Percentiles rank a stretch among this genome's conserved stretches.
phyloP scores from a whole-genome alignment of 192 early-diverging fungal genomes.

The Podila verticillata region DNA sequence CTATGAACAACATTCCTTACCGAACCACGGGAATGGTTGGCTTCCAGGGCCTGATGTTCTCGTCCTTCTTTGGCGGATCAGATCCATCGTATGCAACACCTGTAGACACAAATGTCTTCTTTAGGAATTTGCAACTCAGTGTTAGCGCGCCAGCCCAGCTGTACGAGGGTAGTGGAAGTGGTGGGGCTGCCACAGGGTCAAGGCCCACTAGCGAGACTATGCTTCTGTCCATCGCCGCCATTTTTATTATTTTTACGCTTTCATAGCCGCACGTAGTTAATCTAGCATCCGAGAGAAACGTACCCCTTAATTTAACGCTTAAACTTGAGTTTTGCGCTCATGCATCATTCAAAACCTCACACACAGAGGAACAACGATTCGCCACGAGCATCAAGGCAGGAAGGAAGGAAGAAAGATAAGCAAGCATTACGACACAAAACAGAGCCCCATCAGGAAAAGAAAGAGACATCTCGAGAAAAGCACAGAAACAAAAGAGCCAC shows the following conservation, averaged over 20 bases:
- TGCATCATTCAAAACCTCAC: too few relatives aligned
- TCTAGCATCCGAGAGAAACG: too few relatives aligned
- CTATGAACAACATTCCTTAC: constrained; percentile 50
- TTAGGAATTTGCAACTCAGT: constrained; percentile 56
- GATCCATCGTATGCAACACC: constrained; percentile 49
- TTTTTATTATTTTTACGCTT: constrained; percentile 7
- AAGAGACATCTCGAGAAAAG: too few relatives aligned
- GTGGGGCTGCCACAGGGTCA: not conserved
- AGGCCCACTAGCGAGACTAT: not conserved
- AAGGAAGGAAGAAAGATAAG: too few relatives aligned
- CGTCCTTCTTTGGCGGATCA: constrained; percentile 64
- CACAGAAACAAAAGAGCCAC: not conserved
- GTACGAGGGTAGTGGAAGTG: constrained; percentile 28
- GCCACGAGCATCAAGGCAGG: too few relatives aligned
- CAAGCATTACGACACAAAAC: too few relatives aligned
- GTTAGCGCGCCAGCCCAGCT: constrained; percentile 50
- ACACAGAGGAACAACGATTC: too few relatives aligned
- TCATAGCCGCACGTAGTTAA: not conserved
- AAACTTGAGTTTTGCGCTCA: too few relatives aligned
- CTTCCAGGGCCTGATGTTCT: constrained; percentile 57
- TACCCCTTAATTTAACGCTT: too few relatives aligned
- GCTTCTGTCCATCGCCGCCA: constrained; percentile 3
- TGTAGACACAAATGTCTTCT: constrained; percentile 49
- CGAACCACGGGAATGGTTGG: constrained; percentile 53
- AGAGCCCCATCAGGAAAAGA: too few relatives aligned